These are phyloP conservation scores for Diddensiella transvaalensis DNA, from an alignment of 805 yeast genomes.

Conservation along the genomic window DNA sequence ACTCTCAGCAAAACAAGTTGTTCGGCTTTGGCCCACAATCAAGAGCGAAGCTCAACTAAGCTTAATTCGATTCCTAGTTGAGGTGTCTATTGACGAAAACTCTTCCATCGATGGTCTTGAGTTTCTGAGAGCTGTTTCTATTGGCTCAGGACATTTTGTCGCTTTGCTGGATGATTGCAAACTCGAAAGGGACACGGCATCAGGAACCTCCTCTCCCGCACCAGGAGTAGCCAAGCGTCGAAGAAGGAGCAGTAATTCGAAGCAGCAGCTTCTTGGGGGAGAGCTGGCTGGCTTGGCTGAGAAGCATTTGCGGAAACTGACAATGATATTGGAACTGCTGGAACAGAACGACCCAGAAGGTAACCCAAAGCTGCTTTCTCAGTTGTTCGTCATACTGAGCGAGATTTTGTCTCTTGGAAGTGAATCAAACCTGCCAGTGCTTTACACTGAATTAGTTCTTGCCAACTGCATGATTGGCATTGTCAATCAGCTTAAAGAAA, in stretches of 20 bases:
- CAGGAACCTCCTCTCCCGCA: conserved; percentile 29
- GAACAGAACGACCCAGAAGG: conserved; percentile 44
- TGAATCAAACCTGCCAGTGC: conserved; percentile 87
- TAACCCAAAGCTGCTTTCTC: conserved; percentile 28
- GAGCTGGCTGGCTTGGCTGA: conserved; percentile 74
- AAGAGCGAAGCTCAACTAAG: conserved; percentile 55
- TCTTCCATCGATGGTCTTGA: conserved; percentile 42
- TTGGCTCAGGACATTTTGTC: conserved; percentile 56
- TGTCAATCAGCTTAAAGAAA: conserved; percentile 51
- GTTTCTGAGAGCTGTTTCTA: conserved; percentile 51
- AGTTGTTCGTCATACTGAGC: conserved; percentile 37
- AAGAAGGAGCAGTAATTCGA: conserved; percentile 68
- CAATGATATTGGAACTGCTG: conserved; percentile 73
- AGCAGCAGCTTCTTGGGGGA: conserved; percentile 54
- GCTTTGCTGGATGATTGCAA: conserved; percentile 57
- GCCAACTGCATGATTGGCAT: conserved; percentile 80
- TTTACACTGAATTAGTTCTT: conserved; percentile 85
- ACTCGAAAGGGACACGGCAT: conserved; percentile 44
- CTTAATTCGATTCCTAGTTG: conserved; percentile 58
- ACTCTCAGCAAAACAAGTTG: conserved; percentile 48
- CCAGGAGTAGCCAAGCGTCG: conserved; percentile 61
- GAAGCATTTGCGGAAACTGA: conserved; percentile 69
- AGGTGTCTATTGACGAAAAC: conserved; percentile 44
- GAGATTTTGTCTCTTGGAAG: conserved; percentile 60
- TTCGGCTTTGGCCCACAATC: conserved; percentile 53